Percentiles rank a stretch among this genome's conserved stretches.
phyloP scores from a whole-genome alignment of 2,329 filamentous ascomycete genomes.

The Sporothrix humicola region DNA sequence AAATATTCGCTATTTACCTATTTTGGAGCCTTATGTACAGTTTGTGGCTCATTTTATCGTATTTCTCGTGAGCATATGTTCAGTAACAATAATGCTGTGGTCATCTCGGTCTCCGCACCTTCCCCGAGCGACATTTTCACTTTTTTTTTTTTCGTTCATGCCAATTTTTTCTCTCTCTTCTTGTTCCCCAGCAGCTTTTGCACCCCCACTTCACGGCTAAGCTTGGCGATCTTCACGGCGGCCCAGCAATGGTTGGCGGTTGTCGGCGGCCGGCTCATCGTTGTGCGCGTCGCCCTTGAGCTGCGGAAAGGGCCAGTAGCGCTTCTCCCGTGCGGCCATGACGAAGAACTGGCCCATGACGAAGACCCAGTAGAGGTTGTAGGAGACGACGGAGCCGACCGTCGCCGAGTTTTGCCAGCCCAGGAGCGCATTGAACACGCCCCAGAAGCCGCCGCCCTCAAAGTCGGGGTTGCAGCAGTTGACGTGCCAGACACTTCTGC shows the following conservation, averaged over 20 bases:
- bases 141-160: neutral
- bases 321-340: constrained; percentile 34
- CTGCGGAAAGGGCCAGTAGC: constrained; percentile 28
- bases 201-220: neutral
- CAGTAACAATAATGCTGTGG: neutral
- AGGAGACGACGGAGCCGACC: constrained; percentile 83
- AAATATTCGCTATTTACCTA: neutral
- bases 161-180: neutral
- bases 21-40: neutral
- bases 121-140: too few species aligned
- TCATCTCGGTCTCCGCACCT: too few species aligned
- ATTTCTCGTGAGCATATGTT: neutral
- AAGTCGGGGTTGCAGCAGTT: constrained; percentile 78
- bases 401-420: constrained; percentile 91
- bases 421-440: constrained; percentile 82
- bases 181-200: neutral
- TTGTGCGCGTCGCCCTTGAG: constrained; percentile 2
- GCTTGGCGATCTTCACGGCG: constrained; percentile 1
- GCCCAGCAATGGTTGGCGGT: constrained; percentile 33
- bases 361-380: constrained; percentile 83
- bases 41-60: neutral
- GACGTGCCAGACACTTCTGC: constrained; percentile 71
- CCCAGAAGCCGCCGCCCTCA: constrained; percentile 77
- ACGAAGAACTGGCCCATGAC: constrained; percentile 35
- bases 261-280: neutral